Base-by-base conservation (phyloP, 371 early-diverging fungal genomes). In the Entomophthora muscae region DNA sequence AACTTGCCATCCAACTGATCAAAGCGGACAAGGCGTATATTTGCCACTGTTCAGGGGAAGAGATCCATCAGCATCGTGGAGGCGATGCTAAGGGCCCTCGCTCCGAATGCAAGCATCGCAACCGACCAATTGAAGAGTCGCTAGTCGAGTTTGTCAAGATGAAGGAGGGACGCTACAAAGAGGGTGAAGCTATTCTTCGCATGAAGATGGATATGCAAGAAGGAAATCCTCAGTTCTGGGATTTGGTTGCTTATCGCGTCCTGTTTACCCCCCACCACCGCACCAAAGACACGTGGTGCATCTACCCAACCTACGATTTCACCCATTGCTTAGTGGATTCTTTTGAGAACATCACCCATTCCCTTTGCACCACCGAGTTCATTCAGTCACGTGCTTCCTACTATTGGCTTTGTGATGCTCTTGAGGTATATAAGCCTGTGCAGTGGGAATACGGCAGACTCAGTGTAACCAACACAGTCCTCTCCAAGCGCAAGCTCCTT, bases 361-460 rank as follows among this genome's bases (percentile, higher is more conserved):
- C 98, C 23, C 86, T 99, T 66, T 99, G 99, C 80, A 98, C 99
- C 1, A 83, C 89, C 53, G 99, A 99, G 76, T 99, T 99, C 75
- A 83, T 75, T 66, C 89, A 87, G 70, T 88, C 97, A 28, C 87
- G 98, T 65, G 89, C 90, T 66, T 91, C 94, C 53, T 99, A 99
- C 77, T 95, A 99, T 76, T 99, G 99, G 99, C 84, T 99, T 31
- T 88, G 95, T 55, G 97, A 99, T 71, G 94, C 95, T 28, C 81
- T 99, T 51, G 95, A 95, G 68, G 80, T 99, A 0, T 99, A 99
- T 80, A 98, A 98, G 78, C 99, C 99, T 26, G 98, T 99, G 29
- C 99, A 99, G 80, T 99, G 99, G 99, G 99, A 99, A 75, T 99
- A 92, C 70, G 95, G 95, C 52, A 84, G 99, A 66, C 76, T 99